Evolutionary conservation across 768 basidiomycete genomes (phyloP), one percentile per base, ranked within the genome.

Genomic region (Basidioascus undulatus): DNA sequence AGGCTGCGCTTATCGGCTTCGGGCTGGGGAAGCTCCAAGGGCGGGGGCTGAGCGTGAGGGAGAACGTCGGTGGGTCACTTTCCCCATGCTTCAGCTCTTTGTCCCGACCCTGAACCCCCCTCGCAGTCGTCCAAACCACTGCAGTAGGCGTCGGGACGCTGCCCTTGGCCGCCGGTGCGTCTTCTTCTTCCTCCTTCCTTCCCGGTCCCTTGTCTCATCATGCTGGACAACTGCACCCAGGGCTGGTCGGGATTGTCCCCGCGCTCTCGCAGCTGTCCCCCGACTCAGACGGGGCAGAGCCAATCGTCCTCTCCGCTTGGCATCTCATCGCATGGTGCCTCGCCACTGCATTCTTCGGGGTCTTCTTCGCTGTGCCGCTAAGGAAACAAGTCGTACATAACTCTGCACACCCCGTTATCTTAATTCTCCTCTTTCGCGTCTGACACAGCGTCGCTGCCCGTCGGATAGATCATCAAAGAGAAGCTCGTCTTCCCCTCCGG

Each of bases 331-430:
- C 66, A 5, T 96, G 89, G 89, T 86, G 81, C 10, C 74, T 71
- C 46, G 80, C 76, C 6, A 69, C 89, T 21, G 87, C 87, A 4
- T 96, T 86, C 62, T 96, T 94, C 59, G 89, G 87, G 70, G 87
- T 94, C n/a, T 89, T 94, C 57, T 65, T 96, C 32, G 89, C 89
- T 2, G 83, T 86, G 13, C 89, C 87, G 6, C 68, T 96, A 23
- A 72, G 89, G 35, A 80, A 81, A 54, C 86, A 92, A 71, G 84
- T 89, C 52, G 82, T 84, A 47, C 24, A 75, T 63, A 24, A 34
- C 30, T 23, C 19, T 20, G 9, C 26, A 1, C 32, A 7, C 3
- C 10, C 32, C 32, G 19, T 23, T 9, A 16, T 10, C 9, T 25
- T 24, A 19, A 24, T 16, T 7, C 21, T 42, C 12, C 15, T 13